Base-by-base conservation (phyloP, 2,329 filamentous ascomycete species). In the Aspergillus fumigatus region DNA sequence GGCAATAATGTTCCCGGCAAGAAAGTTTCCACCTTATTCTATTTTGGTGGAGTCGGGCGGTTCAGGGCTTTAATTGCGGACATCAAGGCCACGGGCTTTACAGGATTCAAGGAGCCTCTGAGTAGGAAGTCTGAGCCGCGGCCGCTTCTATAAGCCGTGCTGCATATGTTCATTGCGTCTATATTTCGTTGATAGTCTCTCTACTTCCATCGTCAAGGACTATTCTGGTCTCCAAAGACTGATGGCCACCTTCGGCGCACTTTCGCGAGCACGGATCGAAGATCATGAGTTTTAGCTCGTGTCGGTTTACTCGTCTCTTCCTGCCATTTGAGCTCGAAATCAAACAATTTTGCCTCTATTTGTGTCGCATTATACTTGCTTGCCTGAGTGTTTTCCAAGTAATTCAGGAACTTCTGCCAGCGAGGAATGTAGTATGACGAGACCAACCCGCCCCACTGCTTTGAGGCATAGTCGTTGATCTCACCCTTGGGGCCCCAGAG, bases 401-500 rank as follows among this genome's bases (percentile, higher is more conserved):
- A 79, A 19, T 75, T 64, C 9, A 79, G 59, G 60, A 82, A 82
- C 29, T 72, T 73, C 50, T 71, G 53, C 80, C 80, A 82, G 9
- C 80, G 66, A 14, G 72, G 73, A 9, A 73, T 50, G 62, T 82
- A 82, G 64, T 82, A 83, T 1, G 66, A 67, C 1, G 67, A 67
- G 3, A 81, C 73, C 0, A 83, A 66, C 1, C 79, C 80, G 8
- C 69, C 72, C 80, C 79, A 82, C 23, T 69, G 68, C 66, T 80
- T 81, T 4, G 73, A 76, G 3, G 79, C 79, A 57, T 82, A 82
- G 64, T 82, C 80, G 38, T 65, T 73, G 43, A 82, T 79, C 62
- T 82, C 67, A 14, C 77, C 78, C 1, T 62, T 64, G 0, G 79
- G 79, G 0, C 79, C 79, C 80, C 79, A 82, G 10, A 79, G 70